A percentile compares a stretch with the other conserved stretches of the same genome.
Evolutionary conservation across 1,284 basidiomycete genomes (phyloP).

Genomic region (Ceratobasidium sp.): DNA sequence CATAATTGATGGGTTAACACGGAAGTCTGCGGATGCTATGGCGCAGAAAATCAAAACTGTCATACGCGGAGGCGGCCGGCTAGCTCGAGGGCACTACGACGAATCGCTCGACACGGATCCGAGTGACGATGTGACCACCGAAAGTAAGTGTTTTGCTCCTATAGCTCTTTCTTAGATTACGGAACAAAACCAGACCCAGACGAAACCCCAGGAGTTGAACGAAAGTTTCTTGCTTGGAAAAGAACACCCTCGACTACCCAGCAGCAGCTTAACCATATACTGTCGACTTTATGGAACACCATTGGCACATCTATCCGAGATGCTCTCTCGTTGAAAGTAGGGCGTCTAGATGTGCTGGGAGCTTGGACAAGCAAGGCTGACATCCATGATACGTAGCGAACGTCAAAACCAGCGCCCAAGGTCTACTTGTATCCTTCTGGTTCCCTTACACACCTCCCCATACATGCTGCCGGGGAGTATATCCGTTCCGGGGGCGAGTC

Average conservation of each 20-base stretch:
- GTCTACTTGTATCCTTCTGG: conserved; percentile 24
- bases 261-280: background rate
- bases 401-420: background rate
- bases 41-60: background rate
- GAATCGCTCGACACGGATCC: background rate
- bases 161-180: background rate
- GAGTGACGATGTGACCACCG: background rate
- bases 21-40: background rate
- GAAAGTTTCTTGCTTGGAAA: background rate
- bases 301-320: conserved; percentile 18
- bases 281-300: conserved; percentile 10
- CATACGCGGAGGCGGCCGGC: background rate
- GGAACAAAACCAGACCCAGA: background rate
- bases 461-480: conserved; percentile 28
- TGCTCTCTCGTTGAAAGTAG: conserved; percentile 2
- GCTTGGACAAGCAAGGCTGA: background rate
- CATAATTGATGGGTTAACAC: background rate
- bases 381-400: background rate
- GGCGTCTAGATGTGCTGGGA: background rate
- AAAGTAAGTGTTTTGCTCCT: conserved; percentile 1
- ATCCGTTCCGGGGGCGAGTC: background rate
- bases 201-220: background rate
- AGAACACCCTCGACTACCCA: background rate
- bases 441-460: conserved; percentile 5
- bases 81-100: background rate